phyloP scores from a whole-genome alignment of 1,284 basidiomycete genomes.

The Inonotus hispidus region DNA sequence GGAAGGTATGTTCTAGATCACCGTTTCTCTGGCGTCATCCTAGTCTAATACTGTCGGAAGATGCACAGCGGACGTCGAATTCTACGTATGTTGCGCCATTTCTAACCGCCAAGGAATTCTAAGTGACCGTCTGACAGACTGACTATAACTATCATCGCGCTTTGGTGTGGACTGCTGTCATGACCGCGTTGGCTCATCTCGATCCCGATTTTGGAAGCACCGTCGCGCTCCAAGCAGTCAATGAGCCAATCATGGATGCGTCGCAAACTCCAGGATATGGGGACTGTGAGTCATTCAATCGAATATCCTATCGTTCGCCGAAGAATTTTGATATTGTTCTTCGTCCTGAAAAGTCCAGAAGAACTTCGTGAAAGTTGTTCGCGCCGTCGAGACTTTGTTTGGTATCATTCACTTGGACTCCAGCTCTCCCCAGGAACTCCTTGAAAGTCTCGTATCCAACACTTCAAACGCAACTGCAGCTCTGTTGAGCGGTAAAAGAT shows the following conservation, averaged over 20 bases:
- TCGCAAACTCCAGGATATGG: slow-evolving; percentile 60
- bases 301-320: neutral
- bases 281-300: slow-evolving; percentile 40
- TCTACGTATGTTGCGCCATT: slow-evolving; percentile 50
- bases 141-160: slow-evolving; percentile 68
- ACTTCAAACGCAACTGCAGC: slow-evolving; percentile 15
- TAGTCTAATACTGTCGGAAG: slow-evolving; percentile 27
- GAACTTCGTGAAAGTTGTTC: slow-evolving; percentile 62
- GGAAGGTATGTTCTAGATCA: slow-evolving; percentile 43
- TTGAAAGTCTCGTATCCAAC: slow-evolving; percentile 18
- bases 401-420: slow-evolving; percentile 36
- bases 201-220: slow-evolving; percentile 61
- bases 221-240: slow-evolving; percentile 69
- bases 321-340: neutral
- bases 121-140: slow-evolving; percentile 37
- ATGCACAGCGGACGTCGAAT: slow-evolving; percentile 62
- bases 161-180: slow-evolving; percentile 70
- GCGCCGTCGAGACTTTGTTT: slow-evolving; percentile 56
- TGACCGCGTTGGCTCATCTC: slow-evolving; percentile 65
- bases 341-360: slow-evolving; percentile 53
- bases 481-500: neutral
- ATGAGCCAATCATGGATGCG: slow-evolving; percentile 71
- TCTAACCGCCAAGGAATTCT: neutral
- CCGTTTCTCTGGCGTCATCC: neutral
- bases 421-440: slow-evolving; percentile 2